A percentile compares a stretch with the other conserved stretches of the same genome.
These are phyloP conservation scores for Linnemannia schmuckeri DNA, from an alignment of 192 early-diverging fungal genomes.

Conservation along the genomic window DNA sequence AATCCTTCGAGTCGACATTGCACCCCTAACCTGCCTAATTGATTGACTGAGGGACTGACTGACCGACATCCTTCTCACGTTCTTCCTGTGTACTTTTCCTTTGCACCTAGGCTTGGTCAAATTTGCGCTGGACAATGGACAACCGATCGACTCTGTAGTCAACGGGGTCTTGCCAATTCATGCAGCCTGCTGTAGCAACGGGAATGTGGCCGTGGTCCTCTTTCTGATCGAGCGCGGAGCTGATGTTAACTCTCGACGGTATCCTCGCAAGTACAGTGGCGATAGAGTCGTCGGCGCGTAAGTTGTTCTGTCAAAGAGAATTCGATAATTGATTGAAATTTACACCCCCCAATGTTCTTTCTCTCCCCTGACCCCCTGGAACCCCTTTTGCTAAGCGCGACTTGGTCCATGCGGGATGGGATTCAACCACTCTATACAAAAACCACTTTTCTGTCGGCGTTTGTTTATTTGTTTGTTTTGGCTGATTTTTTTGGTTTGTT, in stretches of 20 bases:
- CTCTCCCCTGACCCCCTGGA: neutral
- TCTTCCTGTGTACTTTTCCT: neutral
- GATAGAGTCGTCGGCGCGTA: slow-evolving; percentile 36
- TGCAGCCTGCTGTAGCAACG: slow-evolving; percentile 68
- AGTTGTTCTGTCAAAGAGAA: slow-evolving; percentile 10
- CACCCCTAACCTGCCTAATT: neutral
- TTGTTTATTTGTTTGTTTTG: neutral
- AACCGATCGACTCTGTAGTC: slow-evolving; percentile 75
- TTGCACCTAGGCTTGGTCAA: slow-evolving; percentile 65
- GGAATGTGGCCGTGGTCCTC: slow-evolving; percentile 71
- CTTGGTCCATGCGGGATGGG: slow-evolving; percentile 23
- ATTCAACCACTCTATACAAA: neutral
- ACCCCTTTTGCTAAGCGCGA: slow-evolving; percentile 3
- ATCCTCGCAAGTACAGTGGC: slow-evolving; percentile 48
- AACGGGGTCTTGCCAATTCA: slow-evolving; percentile 81
- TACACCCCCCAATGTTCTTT: neutral
- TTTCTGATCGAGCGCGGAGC: slow-evolving; percentile 80
- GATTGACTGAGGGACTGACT: neutral
- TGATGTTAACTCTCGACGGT: slow-evolving; percentile 73
- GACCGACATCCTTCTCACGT: too few species aligned
- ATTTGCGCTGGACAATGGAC: slow-evolving; percentile 78
- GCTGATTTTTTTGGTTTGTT: neutral
- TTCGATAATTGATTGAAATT: neutral
- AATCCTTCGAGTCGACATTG: slow-evolving; percentile 7
- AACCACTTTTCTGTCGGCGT: neutral